These are phyloP conservation scores for Lycium ferocissimum DNA, from an alignment of 257 asterid species.

Conservation along the genomic window DNA sequence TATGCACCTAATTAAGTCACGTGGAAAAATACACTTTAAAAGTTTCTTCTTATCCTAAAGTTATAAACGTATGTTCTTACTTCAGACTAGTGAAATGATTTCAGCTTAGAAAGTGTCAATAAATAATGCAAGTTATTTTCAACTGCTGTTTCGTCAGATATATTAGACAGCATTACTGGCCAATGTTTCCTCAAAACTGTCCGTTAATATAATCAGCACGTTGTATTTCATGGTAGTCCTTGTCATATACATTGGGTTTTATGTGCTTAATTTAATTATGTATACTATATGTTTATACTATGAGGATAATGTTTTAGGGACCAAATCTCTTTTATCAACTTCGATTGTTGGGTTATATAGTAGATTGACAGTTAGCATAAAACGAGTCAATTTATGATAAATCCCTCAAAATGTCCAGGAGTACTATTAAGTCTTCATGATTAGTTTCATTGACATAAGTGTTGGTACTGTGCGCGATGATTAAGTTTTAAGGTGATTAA, in stretches of 20 bases:
- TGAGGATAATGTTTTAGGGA: background rate
- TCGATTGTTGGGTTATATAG: too few species aligned
- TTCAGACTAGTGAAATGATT: constrained; percentile 3
- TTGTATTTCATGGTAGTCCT: too few species aligned
- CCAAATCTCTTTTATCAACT: background rate
- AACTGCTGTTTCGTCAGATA: background rate
- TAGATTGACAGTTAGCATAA: background rate
- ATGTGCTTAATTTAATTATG: too few species aligned
- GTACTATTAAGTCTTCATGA: too few species aligned
- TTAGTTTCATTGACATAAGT: background rate
- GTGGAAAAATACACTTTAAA: too few species aligned
- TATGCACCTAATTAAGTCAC: too few species aligned
- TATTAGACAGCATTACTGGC: too few species aligned
- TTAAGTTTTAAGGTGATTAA: constrained; percentile 6
- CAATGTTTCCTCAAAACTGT: background rate
- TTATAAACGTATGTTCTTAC: background rate
- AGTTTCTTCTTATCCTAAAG: background rate
- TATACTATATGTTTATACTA: too few species aligned
- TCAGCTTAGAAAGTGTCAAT: background rate
- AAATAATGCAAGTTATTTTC: background rate
- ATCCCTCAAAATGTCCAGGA: too few species aligned
- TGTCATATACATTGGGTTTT: too few species aligned
- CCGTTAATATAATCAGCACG: too few species aligned
- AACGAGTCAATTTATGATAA: background rate
- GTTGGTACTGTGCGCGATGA: background rate